Conservation (phyloP, 1,284 basidiomycete species). For the Heliocybe sulcata region DNA sequence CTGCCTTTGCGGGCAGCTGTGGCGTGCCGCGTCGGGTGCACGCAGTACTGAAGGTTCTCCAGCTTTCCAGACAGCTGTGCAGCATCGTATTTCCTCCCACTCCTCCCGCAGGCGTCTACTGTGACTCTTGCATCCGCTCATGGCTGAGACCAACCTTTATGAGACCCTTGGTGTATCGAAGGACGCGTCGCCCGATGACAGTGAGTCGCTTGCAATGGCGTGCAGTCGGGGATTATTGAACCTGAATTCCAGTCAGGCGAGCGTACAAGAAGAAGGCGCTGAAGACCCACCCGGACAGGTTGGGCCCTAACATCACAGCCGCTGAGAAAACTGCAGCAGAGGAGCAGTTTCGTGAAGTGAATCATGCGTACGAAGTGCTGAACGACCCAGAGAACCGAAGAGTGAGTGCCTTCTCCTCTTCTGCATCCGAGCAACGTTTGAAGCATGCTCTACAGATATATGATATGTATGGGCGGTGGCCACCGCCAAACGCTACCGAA, state of each 20-base stretch:
- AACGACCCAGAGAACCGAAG: slow-evolving; percentile 32
- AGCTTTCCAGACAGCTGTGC: slow-evolving; percentile 1
- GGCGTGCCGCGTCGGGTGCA: background rate
- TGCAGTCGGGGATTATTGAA: slow-evolving; percentile 3
- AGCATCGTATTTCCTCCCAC: background rate
- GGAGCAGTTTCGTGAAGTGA: slow-evolving; percentile 40
- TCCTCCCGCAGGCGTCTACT: background rate
- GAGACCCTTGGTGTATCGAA: slow-evolving; percentile 30
- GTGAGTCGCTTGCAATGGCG: slow-evolving; percentile 21
- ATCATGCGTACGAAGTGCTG: slow-evolving; percentile 46
- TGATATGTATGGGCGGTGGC: slow-evolving; percentile 65
- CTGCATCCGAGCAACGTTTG: slow-evolving; percentile 5
- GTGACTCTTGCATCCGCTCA: slow-evolving; percentile 1
- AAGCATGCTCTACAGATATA: slow-evolving; percentile 37
- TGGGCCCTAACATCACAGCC: slow-evolving; percentile 26
- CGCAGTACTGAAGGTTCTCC: background rate
- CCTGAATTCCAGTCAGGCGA: slow-evolving; percentile 30
- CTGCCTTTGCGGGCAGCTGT: background rate
- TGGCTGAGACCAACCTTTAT: slow-evolving; percentile 43
- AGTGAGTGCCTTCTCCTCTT: slow-evolving; percentile 17
- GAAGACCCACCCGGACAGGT: slow-evolving; percentile 42
- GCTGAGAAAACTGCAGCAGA: slow-evolving; percentile 33
- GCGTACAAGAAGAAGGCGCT: slow-evolving; percentile 40
- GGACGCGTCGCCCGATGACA: slow-evolving; percentile 34
- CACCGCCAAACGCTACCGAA: slow-evolving; percentile 38